phyloP scores from a whole-genome alignment of 805 yeast species.

The Metschnikowia kofuensis region DNA sequence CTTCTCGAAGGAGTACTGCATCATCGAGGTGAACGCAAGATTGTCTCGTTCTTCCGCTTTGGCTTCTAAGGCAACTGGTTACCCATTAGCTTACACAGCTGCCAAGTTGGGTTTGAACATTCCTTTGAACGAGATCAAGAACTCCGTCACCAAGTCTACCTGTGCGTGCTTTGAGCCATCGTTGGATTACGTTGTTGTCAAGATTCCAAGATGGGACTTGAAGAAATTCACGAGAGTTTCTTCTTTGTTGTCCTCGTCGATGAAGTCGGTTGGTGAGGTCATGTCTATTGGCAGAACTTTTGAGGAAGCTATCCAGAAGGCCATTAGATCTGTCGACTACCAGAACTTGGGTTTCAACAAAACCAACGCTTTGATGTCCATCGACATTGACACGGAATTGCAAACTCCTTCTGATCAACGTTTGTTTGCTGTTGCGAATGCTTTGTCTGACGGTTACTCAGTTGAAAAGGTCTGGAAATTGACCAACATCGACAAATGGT shows the following conservation, averaged over 20 bases:
- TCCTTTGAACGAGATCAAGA: constrained; percentile 86
- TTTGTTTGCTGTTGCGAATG: constrained; percentile 94
- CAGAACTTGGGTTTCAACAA: constrained; percentile 91
- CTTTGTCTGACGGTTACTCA: constrained; percentile 81
- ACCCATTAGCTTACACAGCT: constrained; percentile 97
- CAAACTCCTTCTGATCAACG: constrained; percentile 98
- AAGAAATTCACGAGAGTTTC: constrained; percentile 93
- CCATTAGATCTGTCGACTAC: constrained; percentile 93
- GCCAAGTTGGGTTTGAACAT: constrained; percentile 93
- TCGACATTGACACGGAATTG: constrained; percentile 88
- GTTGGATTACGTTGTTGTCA: constrained; percentile 92
- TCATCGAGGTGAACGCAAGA: constrained; percentile 97
- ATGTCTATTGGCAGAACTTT: constrained; percentile 97
- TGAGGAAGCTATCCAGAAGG: constrained; percentile 97
- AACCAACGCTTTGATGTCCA: constrained; percentile 81
- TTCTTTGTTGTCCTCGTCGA: constrained; percentile 80
- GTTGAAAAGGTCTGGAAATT: constrained; percentile 90
- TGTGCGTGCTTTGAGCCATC: constrained; percentile 98
- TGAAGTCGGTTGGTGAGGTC: constrained; percentile 99
- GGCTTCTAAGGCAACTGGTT: constrained; percentile 98
- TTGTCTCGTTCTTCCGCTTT: constrained; percentile 97
- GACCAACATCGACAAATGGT: constrained; percentile 95
- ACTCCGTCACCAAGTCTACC: constrained; percentile 90
- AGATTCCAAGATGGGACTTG: constrained; percentile 99
- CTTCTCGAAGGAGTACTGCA: constrained; percentile 89